Percentiles rank a stretch among this genome's conserved stretches.
Evolutionary conservation across 2,329 filamentous ascomycete genomes (phyloP).

Genomic region (Cyphellophora attinorum): DNA sequence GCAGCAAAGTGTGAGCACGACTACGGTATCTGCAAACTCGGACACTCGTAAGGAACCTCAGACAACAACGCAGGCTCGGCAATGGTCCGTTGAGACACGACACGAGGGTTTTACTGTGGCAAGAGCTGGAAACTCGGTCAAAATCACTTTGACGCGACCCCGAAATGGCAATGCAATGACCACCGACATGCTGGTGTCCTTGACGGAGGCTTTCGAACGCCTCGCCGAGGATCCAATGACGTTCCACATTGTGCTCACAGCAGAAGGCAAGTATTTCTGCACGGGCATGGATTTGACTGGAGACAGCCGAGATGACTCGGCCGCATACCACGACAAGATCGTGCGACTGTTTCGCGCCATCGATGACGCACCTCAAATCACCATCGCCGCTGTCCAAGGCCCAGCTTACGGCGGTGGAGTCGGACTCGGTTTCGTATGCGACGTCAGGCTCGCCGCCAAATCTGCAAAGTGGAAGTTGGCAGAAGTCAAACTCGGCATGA

Average conservation of each 20-base stretch:
- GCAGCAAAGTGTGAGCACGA: slow-evolving; percentile 18
- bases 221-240: slow-evolving; percentile 19
- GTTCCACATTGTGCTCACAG: slow-evolving; percentile 19
- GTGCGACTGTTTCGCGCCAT: slow-evolving; percentile 27
- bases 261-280: slow-evolving; percentile 14
- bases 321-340: slow-evolving; percentile 11
- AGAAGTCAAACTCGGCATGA: slow-evolving; percentile 29
- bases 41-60: slow-evolving; percentile 11
- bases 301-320: slow-evolving; percentile 16
- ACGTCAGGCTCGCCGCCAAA: slow-evolving; percentile 23
- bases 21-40: no score
- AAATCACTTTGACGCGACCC: slow-evolving; percentile 25
- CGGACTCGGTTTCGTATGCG: slow-evolving; percentile 34
- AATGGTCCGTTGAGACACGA: slow-evolving; percentile 15
- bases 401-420: slow-evolving; percentile 36
- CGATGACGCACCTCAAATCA: slow-evolving; percentile 30
- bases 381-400: slow-evolving; percentile 33
- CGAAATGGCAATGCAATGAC: slow-evolving; percentile 33
- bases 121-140: slow-evolving; percentile 21
- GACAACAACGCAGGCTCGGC: neutral
- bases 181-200: slow-evolving; percentile 23
- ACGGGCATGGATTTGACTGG: slow-evolving; percentile 14
- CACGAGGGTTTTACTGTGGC: slow-evolving; percentile 21
- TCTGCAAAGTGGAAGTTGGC: slow-evolving; percentile 26
- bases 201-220: slow-evolving; percentile 22